Base-by-base conservation (phyloP, 495 filamentous ascomycete species). In the Chaetomium cochliodes region DNA sequence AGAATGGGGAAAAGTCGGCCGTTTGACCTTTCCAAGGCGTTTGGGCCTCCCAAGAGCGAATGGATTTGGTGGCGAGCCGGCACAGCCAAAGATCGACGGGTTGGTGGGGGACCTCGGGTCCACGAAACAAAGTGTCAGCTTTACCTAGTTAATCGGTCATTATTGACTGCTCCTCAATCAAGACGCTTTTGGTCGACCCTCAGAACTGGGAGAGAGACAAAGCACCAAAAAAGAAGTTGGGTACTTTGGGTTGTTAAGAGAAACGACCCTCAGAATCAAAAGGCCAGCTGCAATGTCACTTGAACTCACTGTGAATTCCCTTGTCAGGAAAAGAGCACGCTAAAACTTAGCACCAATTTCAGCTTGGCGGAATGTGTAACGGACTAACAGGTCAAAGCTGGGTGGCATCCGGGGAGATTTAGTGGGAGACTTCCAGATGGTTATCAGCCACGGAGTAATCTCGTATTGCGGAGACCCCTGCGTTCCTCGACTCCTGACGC, bases 81-180 rank as follows among this genome's bases (percentile, higher is more conserved):
- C 50, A 26, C 28, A 16, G 60, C 65, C 54, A 64, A 39, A 56
- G 65, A 41, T 55, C 52, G 50, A 54, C 57, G 58, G 41, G 63
- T 54, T 66, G 60, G 57, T 46, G 52, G 52, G 58, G 60, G 50
- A 59, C 57, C 50, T 50, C 41, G 47, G 9, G 62, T 64, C 56
- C 61, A 47, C 16, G 47, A 52, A 46, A 44, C 28, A 33, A 62
- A 51, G 46, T 25, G 39, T 50, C 46, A 18, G 46, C n/a, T 18
- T 64, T 58, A 28, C 60, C 18, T 61, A 57, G 23, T 67, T 61
- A 57, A 23, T 67, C 60, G 42, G 57, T 26, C 61, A 64, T 64
- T 57, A 20, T 64, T 8, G 39, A 51, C 13, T 22, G 28, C n/a
- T 15, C 46, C 12, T 49, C 26, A 44, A 28, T 47, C 7, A 52